These are phyloP conservation scores for Globisporangium echinulatum DNA, from an alignment of 352 stramenopile genomes.

Conservation along the genomic window DNA sequence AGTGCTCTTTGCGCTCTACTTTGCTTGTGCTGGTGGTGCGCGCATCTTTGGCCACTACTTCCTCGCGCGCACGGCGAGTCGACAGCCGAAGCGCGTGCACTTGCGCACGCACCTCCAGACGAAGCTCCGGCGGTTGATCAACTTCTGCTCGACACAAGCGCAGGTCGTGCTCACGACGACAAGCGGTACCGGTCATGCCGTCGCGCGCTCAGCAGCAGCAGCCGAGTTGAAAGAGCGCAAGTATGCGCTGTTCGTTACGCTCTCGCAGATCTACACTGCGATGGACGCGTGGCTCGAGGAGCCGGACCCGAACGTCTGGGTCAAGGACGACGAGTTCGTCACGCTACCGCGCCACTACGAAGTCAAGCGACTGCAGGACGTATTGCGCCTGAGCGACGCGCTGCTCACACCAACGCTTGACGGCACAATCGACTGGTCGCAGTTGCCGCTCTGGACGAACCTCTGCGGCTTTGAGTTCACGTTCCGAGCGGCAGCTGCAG, in stretches of 20 bases:
- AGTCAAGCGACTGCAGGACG: conserved; percentile 54
- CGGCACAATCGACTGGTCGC: conserved; percentile 33
- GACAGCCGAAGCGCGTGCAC: conserved; percentile 32
- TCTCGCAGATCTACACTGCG: conserved; percentile 68
- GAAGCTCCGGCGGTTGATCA: conserved; percentile 48
- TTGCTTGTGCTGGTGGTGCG: conserved; percentile 39
- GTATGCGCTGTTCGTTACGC: conserved; percentile 44
- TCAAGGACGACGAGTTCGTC: conserved; percentile 64
- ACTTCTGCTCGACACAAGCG: conserved; percentile 60
- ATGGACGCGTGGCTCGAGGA: conserved; percentile 87
- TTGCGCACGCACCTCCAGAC: conserved; percentile 44
- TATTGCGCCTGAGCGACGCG: conserved; percentile 58
- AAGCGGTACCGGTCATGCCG: conserved; percentile 3
- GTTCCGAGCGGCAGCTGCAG: conserved; percentile 11
- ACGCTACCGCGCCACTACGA: conserved; percentile 74
- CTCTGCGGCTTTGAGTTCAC: conserved; percentile 70
- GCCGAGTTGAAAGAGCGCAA: conserved; percentile 36
- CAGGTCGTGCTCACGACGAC: conserved; percentile 49
- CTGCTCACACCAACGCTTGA: conserved; percentile 35
- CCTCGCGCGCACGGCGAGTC: conserved; percentile 30
- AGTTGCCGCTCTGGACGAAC: conserved; percentile 55
- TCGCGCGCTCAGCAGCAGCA: background rate
- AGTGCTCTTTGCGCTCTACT: conserved; percentile 66
- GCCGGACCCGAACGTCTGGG: conserved; percentile 68
- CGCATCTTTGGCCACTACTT: conserved; percentile 62